phyloP scores from a whole-genome alignment of 371 early-diverging fungal species.

The Mucor saturninus region DNA sequence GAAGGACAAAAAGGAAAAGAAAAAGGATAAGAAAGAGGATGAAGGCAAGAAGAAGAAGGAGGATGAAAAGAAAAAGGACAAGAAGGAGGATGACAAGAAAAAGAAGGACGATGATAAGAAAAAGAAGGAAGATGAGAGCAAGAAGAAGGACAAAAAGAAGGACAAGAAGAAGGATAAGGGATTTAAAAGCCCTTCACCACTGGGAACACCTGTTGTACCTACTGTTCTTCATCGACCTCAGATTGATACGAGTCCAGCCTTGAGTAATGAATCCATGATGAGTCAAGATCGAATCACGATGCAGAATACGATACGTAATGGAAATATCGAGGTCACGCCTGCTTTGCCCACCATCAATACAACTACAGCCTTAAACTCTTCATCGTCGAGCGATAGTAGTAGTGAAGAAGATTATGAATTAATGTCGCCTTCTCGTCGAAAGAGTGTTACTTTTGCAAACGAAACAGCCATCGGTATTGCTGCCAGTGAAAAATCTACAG shows the following conservation, averaged over 20 bases:
- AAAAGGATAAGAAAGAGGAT: slow-evolving; percentile 18
- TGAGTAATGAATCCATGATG: background rate
- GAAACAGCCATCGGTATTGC: slow-evolving; percentile 19
- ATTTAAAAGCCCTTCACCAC: slow-evolving; percentile 16
- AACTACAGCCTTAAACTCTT: background rate
- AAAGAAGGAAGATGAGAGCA: slow-evolving; percentile 17
- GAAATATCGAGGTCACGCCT: slow-evolving; percentile 1
- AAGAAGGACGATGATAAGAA: slow-evolving; percentile 27
- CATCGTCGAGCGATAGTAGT: background rate
- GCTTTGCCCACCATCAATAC: slow-evolving; percentile 3
- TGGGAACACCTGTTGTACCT: slow-evolving; percentile 32
- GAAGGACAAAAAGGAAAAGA: slow-evolving; percentile 14
- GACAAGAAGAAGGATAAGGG: slow-evolving; percentile 18
- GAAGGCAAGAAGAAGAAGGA: slow-evolving; percentile 30
- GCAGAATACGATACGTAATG: slow-evolving; percentile 30
- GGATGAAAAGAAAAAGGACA: slow-evolving; percentile 17
- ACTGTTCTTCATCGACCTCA: slow-evolving; percentile 13
- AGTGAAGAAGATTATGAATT: slow-evolving; percentile 14
- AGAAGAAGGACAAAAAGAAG: slow-evolving; percentile 19
- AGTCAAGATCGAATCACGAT: slow-evolving; percentile 27
- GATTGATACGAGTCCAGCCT: background rate
- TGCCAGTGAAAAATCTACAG: slow-evolving; percentile 11
- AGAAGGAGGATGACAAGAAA: slow-evolving; percentile 20
- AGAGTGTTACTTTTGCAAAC: slow-evolving; percentile 22
- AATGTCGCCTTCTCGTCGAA: slow-evolving; percentile 8